A percentile compares a stretch with the other conserved stretches of the same genome.
Evolutionary conservation across 192 early-diverging fungal species (phyloP).

Genomic region (Cetraspora pellucida): DNA sequence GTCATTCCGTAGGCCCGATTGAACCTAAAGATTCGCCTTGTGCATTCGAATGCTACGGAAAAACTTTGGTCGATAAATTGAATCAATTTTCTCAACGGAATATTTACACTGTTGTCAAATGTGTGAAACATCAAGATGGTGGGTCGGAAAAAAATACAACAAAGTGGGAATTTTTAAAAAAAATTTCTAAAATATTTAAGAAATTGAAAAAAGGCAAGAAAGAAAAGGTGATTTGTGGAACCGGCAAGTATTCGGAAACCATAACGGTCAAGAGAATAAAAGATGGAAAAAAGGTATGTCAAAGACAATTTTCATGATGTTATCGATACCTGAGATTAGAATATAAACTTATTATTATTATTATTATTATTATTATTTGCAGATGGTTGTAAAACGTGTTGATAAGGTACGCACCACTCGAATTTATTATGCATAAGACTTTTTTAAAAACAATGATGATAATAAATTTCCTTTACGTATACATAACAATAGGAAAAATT

Average conservation of each 20-base stretch:
- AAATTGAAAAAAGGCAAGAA: neutral
- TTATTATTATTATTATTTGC: neutral
- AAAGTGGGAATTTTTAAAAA: no score
- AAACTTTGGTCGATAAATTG: no score
- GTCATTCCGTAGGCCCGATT: no score
- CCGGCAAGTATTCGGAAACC: neutral
- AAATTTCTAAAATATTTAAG: neutral
- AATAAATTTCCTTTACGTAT: neutral
- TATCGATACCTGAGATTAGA: neutral
- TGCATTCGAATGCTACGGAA: no score
- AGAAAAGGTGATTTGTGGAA: neutral
- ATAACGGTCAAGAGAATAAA: neutral
- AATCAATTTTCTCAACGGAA: no score
- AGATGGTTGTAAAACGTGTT: neutral
- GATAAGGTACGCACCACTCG: neutral
- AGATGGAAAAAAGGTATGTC: neutral
- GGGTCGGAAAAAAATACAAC: no score
- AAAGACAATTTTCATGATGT: neutral
- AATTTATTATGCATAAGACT: neutral
- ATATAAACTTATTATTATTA: neutral
- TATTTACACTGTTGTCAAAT: no score
- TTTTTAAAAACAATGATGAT: neutral
- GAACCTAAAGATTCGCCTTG: no score
- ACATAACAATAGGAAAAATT: no score
- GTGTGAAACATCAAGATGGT: no score